Evolutionary conservation across 1,284 basidiomycete genomes (phyloP).

Genomic region (Heliocybe sulcata): DNA sequence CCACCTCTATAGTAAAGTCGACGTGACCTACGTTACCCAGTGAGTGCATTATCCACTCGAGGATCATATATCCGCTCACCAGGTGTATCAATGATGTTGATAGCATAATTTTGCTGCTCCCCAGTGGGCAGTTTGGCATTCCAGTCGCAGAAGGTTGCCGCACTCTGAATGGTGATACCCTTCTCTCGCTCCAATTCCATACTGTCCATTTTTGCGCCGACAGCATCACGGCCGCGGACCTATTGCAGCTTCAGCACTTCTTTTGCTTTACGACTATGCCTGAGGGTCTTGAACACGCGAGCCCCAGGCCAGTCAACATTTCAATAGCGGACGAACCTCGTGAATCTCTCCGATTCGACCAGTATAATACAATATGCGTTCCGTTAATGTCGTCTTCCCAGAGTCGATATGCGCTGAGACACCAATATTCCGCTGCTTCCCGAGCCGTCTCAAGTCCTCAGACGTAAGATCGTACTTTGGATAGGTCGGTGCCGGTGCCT

Average conservation of each 20-base stretch:
- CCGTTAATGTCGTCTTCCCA: constrained; percentile 98
- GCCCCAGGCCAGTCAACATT: background rate
- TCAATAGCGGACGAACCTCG: constrained; percentile 59
- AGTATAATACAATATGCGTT: constrained; percentile 95
- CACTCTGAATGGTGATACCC: constrained; percentile 98
- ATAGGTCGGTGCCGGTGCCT: constrained; percentile 8
- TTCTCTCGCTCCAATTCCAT: constrained; percentile 99
- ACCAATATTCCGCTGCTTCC: constrained; percentile 75
- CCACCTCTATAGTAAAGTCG: constrained; percentile 99
- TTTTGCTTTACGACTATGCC: background rate
- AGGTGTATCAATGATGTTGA: constrained; percentile 99
- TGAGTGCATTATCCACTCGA: background rate
- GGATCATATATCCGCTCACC: constrained; percentile 36
- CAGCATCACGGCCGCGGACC: constrained; percentile 89
- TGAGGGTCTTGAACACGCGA: constrained; percentile 3
- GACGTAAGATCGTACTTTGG: constrained; percentile 44
- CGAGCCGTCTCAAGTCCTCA: constrained; percentile 47
- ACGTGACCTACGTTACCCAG: constrained; percentile 70
- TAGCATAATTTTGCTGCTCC: constrained; percentile 77
- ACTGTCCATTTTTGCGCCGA: constrained; percentile 99
- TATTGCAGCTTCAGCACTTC: constrained; percentile 18
- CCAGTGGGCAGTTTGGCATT: constrained; percentile 64
- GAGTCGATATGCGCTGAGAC: constrained; percentile 94
- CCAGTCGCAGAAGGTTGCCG: constrained; percentile 99
- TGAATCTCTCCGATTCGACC: constrained; percentile 96